A percentile compares a stretch with the other conserved stretches of the same genome.
phyloP scores from a whole-genome alignment of 2,329 filamentous ascomycete genomes.

The Calonectria fujianensis region DNA sequence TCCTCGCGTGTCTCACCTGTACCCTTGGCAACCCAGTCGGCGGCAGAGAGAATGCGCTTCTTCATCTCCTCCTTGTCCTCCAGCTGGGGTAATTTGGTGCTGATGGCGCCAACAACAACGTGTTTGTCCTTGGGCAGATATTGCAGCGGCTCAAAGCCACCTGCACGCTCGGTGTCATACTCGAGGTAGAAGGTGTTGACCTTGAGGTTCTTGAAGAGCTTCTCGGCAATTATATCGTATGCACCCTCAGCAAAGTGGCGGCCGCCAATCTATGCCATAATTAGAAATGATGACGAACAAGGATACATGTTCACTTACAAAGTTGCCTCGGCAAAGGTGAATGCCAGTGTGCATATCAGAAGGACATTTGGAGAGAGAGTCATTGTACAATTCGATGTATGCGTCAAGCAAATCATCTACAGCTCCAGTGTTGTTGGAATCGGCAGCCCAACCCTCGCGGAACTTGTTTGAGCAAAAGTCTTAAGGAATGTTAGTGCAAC shows the following conservation, averaged over 20 bases:
- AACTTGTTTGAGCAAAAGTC: conserved; percentile 85
- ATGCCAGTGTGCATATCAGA: conserved; percentile 85
- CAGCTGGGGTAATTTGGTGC: conserved; percentile 76
- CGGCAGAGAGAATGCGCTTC: conserved; percentile 74
- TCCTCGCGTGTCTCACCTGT: conserved; percentile 78
- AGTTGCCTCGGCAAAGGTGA: conserved; percentile 83
- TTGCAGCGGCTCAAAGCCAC: conserved; percentile 79
- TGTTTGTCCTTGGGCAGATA: conserved; percentile 76
- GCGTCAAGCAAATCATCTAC: conserved; percentile 83
- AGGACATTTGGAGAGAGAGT: conserved; percentile 78
- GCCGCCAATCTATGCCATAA: conserved; percentile 67
- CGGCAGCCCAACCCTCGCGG: conserved; percentile 80
- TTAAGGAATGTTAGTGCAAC: conserved; percentile 55
- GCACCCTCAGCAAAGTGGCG: conserved; percentile 80
- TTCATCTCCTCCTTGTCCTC: conserved; percentile 80
- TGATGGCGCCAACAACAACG: conserved; percentile 79
- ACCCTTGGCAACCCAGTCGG: conserved; percentile 81
- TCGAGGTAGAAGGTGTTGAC: conserved; percentile 82
- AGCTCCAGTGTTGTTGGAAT: conserved; percentile 79
- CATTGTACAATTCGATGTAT: conserved; percentile 87
- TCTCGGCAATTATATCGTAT: conserved; percentile 80
- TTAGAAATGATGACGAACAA: not conserved
- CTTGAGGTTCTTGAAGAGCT: conserved; percentile 78
- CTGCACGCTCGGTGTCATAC: conserved; percentile 79
- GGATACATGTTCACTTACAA: conserved; percentile 56